A percentile compares a stretch with the other conserved stretches of the same genome.
phyloP scores from a whole-genome alignment of 2,329 filamentous ascomycete genomes.

The Aspergillus alliaceus region DNA sequence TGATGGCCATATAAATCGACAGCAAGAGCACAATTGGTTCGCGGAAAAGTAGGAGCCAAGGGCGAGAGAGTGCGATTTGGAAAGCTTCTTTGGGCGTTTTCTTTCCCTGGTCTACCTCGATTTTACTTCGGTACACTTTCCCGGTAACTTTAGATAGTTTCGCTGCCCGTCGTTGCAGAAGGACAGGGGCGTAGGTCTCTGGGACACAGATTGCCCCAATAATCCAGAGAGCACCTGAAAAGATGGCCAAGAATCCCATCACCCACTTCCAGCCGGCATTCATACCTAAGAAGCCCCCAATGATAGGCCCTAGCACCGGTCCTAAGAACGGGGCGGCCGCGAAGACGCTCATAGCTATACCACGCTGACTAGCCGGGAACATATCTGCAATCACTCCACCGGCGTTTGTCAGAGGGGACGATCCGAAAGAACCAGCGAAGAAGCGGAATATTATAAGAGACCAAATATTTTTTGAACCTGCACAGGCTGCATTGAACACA shows the following conservation, averaged over 20 bases:
- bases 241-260: constrained; percentile 59
- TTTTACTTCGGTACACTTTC: constrained; percentile 42
- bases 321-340: constrained; percentile 66
- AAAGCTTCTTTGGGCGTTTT: constrained; percentile 26
- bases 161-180: constrained; percentile 48
- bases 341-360: constrained; percentile 62
- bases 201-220: constrained; percentile 18
- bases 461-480: constrained; percentile 45
- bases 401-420: constrained; percentile 59
- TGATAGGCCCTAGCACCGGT: constrained; percentile 61
- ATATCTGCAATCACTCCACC: constrained; percentile 61
- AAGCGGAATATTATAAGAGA: constrained; percentile 65
- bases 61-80: constrained; percentile 46
- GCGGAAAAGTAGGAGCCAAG: constrained; percentile 44
- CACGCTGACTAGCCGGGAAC: constrained; percentile 52
- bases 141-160: constrained; percentile 47
- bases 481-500: constrained; percentile 59
- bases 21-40: constrained; percentile 50
- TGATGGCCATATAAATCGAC: constrained; percentile 47
- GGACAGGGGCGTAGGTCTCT: constrained; percentile 45
- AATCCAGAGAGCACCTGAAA: constrained; percentile 58
- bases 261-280: constrained; percentile 67
- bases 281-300: constrained; percentile 63
- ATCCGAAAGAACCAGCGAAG: constrained; percentile 61
- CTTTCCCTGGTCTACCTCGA: constrained; percentile 11